A percentile compares a stretch with the other conserved stretches of the same genome.
Conservation (phyloP, 805 yeast species). For the Kazachstania psychrophila region DNA sequence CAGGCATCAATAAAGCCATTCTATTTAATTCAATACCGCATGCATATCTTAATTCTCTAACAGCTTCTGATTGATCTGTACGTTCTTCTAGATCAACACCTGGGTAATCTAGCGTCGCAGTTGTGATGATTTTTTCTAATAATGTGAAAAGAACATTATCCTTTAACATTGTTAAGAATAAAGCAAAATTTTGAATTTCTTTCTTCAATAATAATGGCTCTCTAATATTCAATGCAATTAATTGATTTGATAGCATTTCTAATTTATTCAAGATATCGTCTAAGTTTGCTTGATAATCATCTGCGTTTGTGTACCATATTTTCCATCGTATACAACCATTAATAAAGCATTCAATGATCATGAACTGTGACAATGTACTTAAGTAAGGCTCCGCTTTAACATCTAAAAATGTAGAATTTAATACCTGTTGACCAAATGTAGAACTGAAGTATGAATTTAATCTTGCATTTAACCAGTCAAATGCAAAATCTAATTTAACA, state of each 20-base stretch:
- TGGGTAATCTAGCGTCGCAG: slow-evolving; percentile 78
- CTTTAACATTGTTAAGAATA: slow-evolving; percentile 82
- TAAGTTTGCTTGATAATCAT: slow-evolving; percentile 39
- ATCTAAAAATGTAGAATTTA: slow-evolving; percentile 45
- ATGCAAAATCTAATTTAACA: slow-evolving; percentile 70
- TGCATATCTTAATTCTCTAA: slow-evolving; percentile 79
- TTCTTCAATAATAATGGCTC: slow-evolving; percentile 78
- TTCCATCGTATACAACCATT: slow-evolving; percentile 94
- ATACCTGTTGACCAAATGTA: slow-evolving; percentile 54
- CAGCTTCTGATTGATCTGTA: slow-evolving; percentile 67
- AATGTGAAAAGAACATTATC: slow-evolving; percentile 77
- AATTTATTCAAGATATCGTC: slow-evolving; percentile 46
- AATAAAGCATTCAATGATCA: slow-evolving; percentile 79
- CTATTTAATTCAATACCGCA: slow-evolving; percentile 94
- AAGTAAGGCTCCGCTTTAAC: slow-evolving; percentile 59
- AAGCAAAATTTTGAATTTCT: slow-evolving; percentile 85
- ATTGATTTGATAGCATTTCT: slow-evolving; percentile 62
- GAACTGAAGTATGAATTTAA: slow-evolving; percentile 66
- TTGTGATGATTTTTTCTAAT: slow-evolving; percentile 73
- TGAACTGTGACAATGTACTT: slow-evolving; percentile 72
- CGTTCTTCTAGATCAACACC: slow-evolving; percentile 38
- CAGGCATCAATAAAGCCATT: slow-evolving; percentile 92
- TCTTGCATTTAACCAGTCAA: slow-evolving; percentile 71
- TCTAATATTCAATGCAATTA: slow-evolving; percentile 63
- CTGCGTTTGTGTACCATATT: slow-evolving; percentile 55